phyloP scores from a whole-genome alignment of 208 protist species.

The Eutreptiella sp. region DNA sequence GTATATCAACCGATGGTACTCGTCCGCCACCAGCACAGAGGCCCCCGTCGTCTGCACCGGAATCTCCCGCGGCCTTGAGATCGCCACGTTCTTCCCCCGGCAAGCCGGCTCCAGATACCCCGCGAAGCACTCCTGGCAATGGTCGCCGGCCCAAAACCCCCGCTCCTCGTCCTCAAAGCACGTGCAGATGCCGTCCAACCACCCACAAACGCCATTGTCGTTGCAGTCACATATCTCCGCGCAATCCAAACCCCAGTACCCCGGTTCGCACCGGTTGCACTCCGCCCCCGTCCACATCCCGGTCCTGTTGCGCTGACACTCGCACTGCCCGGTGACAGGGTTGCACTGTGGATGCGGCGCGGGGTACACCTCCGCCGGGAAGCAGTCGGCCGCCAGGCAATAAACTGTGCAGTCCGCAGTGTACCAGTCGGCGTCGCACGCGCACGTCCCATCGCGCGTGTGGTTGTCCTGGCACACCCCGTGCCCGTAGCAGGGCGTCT shows the following conservation, averaged over 20 bases:
- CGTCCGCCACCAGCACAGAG: too few relatives aligned
- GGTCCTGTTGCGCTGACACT: not conserved
- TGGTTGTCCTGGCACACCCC: not conserved
- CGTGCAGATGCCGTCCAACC: constrained; percentile 1
- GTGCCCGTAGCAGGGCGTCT: not conserved
- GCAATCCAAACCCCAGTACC: constrained; percentile 17
- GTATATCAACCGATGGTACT: too few relatives aligned
- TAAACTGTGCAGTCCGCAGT: constrained; percentile 3
- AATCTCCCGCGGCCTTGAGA: too few relatives aligned
- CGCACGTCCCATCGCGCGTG: constrained; percentile 5
- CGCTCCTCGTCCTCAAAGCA: constrained; percentile 10
- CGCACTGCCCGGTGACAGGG: constrained; percentile 11
- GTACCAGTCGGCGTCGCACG: constrained; percentile 13
- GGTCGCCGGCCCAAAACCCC: constrained; percentile 15
- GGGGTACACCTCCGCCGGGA: not conserved
- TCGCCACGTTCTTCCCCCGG: too few relatives aligned
- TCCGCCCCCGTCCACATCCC: constrained; percentile 9
- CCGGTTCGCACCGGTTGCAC: constrained; percentile 14
- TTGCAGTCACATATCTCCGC: constrained; percentile 13
- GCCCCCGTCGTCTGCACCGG: too few relatives aligned
- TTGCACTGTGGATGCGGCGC: constrained; percentile 15
- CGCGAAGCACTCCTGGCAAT: constrained; percentile 10
- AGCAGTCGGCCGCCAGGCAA: not conserved
- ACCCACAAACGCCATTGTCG: constrained; percentile 21
- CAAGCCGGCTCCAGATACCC: too few relatives aligned